Evolutionary conservation across 73 alveolate genomes (phyloP).

Genomic region (Tetrahymena borealis): DNA sequence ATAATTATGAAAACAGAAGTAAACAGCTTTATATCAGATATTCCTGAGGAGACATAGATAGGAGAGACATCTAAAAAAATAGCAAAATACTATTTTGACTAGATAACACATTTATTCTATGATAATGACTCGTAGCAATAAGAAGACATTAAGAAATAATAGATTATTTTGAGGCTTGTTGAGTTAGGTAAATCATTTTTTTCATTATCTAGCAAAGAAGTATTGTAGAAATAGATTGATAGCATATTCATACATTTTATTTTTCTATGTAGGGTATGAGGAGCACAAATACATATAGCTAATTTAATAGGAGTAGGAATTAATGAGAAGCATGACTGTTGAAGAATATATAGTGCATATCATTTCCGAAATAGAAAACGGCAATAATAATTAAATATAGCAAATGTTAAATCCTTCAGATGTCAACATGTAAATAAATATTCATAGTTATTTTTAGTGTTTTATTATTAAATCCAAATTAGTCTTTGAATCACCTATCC

Average conservation of each 20-base stretch:
- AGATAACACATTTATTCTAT: not conserved
- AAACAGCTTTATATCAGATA: not conserved
- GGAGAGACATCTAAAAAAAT: not conserved
- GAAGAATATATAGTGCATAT: not conserved
- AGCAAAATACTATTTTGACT: not conserved
- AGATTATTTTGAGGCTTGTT: not conserved
- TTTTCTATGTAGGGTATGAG: not conserved
- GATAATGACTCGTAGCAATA: not conserved
- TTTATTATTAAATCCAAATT: too few species aligned
- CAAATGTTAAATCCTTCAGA: too few species aligned
- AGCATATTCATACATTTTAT: not conserved
- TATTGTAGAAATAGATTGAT: too few species aligned
- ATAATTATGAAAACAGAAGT: too few species aligned
- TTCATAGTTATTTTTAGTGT: too few species aligned
- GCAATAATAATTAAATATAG: too few species aligned
- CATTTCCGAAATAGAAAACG: too few species aligned
- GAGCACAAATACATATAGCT: not conserved
- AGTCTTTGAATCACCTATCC: too few species aligned
- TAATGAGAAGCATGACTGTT: not conserved
- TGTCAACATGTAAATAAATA: too few species aligned
- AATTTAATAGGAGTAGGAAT: not conserved
- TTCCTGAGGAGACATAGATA: not conserved
- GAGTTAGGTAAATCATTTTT: not conserved
- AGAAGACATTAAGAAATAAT: not conserved
- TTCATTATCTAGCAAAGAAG: too few species aligned